phyloP scores from a whole-genome alignment of 306 rosid species.

The Lathyrus tuberosus region DNA sequence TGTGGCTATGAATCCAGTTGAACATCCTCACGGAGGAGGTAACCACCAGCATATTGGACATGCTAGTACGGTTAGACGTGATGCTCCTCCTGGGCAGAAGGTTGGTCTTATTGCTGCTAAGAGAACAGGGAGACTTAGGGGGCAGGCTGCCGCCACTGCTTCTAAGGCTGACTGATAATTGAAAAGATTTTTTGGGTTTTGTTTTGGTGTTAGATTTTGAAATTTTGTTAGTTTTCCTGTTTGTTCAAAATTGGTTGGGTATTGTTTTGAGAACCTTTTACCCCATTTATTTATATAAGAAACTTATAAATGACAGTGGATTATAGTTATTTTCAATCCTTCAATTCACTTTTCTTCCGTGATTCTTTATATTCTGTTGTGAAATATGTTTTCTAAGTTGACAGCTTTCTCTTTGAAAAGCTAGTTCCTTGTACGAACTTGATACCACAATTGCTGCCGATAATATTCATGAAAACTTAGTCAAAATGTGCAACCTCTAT shows the following conservation, averaged over 20 bases:
- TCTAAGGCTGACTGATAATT: conserved; percentile 68
- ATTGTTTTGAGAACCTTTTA: conserved; percentile 25
- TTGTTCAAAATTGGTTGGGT: conserved; percentile 7
- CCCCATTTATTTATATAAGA: conserved; percentile 22
- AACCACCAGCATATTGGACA: conserved; percentile 91
- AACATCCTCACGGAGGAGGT: conserved; percentile 97
- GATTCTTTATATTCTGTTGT: not conserved
- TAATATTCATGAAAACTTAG: too few relatives aligned
- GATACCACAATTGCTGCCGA: too few relatives aligned
- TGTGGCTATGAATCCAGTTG: conserved; percentile 94
- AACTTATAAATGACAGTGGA: not conserved
- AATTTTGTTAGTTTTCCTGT: conserved; percentile 31
- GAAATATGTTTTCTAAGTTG: too few relatives aligned
- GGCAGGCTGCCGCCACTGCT: conserved; percentile 82
- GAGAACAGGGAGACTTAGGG: conserved; percentile 82
- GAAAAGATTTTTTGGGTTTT: conserved; percentile 29
- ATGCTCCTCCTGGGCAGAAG: conserved; percentile 86
- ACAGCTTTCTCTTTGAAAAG: too few relatives aligned
- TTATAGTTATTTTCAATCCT: conserved; percentile 18
- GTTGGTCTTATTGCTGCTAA: conserved; percentile 86
- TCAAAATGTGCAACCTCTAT: too few relatives aligned
- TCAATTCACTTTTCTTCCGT: too few relatives aligned
- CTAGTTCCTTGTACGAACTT: too few relatives aligned
- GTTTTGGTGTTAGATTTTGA: conserved; percentile 12
- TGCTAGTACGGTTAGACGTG: conserved; percentile 76